A percentile compares a stretch with the other conserved stretches of the same genome.
phyloP scores from a whole-genome alignment of 2,329 filamentous ascomycete species.

The Sporothrix schenckii region DNA sequence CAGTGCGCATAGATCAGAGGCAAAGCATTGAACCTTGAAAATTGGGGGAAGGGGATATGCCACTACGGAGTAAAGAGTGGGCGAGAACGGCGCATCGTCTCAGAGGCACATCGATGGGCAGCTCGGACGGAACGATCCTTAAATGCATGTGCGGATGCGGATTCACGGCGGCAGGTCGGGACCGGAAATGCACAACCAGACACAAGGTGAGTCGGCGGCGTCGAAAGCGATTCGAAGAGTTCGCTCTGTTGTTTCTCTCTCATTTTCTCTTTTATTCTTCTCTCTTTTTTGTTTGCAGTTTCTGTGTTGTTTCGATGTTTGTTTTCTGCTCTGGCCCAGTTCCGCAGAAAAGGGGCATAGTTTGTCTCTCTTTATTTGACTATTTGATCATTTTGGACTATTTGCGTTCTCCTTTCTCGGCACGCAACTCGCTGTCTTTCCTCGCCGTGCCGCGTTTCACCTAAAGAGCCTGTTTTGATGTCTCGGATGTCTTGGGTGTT shows the following conservation, averaged over 20 bases:
- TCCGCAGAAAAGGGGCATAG: background rate
- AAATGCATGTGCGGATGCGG: background rate
- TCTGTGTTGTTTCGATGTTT: background rate
- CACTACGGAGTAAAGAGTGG: background rate
- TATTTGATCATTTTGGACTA: background rate
- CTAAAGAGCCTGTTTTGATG: conserved; percentile 9
- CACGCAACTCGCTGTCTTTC: background rate
- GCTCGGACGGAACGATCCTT: conserved; percentile 16
- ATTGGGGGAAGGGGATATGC: background rate
- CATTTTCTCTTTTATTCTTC: background rate
- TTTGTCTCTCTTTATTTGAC: background rate
- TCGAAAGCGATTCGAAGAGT: background rate
- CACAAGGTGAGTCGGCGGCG: background rate
- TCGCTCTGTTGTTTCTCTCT: too few relatives aligned
- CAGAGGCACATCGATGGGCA: conserved; percentile 18
- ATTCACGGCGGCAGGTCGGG: background rate
- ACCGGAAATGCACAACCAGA: conserved; percentile 10
- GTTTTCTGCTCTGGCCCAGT: background rate
- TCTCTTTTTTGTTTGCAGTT: background rate
- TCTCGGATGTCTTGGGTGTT: conserved; percentile 6
- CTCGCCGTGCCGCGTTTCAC: conserved; percentile 31
- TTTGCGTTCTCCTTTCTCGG: background rate
- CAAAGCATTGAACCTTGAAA: conserved; percentile 40
- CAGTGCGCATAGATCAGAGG: conserved; percentile 42
- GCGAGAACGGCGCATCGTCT: background rate